A percentile compares a stretch with the other conserved stretches of the same genome.
phyloP scores from a whole-genome alignment of 2,329 filamentous ascomycete genomes.

The Teratosphaeria pseudoeucalypti region DNA sequence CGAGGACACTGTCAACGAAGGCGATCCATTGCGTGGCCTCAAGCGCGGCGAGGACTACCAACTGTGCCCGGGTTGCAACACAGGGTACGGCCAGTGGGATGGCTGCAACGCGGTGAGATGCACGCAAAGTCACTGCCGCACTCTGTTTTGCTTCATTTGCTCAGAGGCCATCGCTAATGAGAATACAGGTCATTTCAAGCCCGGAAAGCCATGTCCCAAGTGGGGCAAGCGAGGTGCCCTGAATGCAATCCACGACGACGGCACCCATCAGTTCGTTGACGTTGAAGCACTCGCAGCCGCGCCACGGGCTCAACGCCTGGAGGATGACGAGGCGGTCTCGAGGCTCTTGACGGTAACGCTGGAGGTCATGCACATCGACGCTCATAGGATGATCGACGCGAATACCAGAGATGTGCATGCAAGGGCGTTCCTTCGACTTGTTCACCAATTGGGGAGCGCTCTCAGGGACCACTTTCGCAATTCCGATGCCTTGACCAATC shows the following conservation, averaged over 20 bases:
- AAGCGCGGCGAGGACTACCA: neutral
- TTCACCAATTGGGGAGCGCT: neutral
- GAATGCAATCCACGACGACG: neutral
- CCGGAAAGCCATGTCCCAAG: neutral
- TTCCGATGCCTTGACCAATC: neutral
- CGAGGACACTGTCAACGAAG: neutral
- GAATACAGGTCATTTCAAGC: neutral
- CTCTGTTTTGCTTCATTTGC: neutral
- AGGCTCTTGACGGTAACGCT: neutral
- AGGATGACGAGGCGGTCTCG: neutral
- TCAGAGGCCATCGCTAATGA: neutral
- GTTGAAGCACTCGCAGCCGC: neutral
- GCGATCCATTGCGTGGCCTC: neutral
- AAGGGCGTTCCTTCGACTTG: neutral
- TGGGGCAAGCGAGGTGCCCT: neutral
- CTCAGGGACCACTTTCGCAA: neutral
- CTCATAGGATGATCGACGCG: neutral
- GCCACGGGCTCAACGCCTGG: neutral
- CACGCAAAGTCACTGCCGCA: neutral
- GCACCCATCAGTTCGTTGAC: neutral
- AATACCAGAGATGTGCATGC: neutral
- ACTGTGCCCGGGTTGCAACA: neutral
- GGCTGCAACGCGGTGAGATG: neutral
- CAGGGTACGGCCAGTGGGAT: neutral
- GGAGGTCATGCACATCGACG: neutral